Conservation (phyloP, 345 rosid genomes). For the Psidium friedrichsthalianum region DNA sequence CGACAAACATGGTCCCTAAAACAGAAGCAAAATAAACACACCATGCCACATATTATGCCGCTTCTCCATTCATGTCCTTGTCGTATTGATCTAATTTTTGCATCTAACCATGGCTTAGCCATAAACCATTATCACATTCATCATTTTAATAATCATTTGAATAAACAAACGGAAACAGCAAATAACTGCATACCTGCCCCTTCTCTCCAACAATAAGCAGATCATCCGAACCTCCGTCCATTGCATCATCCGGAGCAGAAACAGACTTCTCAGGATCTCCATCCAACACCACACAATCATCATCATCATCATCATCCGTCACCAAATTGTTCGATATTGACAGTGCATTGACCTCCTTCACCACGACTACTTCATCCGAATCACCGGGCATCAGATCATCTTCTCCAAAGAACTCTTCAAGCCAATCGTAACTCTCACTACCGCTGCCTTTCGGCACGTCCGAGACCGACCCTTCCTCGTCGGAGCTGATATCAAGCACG, state of each 20-base stretch:
- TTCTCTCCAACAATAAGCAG: constrained; percentile 35
- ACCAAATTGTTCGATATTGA: constrained; percentile 5
- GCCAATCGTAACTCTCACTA: constrained; percentile 26
- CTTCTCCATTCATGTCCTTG: background rate
- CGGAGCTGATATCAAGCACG: constrained; percentile 48
- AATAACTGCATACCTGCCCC: constrained; percentile 23
- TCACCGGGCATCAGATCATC: constrained; percentile 9
- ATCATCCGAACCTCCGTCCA: constrained; percentile 23
- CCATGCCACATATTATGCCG: background rate
- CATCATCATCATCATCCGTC: constrained; percentile 22
- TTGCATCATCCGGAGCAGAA: constrained; percentile 1
- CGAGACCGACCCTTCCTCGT: constrained; percentile 23
- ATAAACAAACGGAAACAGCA: background rate
- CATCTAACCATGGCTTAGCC: background rate
- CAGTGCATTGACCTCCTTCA: constrained; percentile 34
- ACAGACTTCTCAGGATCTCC: constrained; percentile 46
- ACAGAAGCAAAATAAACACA: background rate
- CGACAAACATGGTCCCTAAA: background rate
- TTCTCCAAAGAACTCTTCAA: constrained; percentile 12
- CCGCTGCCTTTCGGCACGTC: constrained; percentile 5
- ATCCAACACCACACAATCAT: constrained; percentile 51
- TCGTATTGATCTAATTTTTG: background rate
- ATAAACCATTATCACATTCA: background rate
- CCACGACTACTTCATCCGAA: constrained; percentile 38
- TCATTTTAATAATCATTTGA: background rate